phyloP scores from a whole-genome alignment of 345 rosid species.

The Cardamine occulta region DNA sequence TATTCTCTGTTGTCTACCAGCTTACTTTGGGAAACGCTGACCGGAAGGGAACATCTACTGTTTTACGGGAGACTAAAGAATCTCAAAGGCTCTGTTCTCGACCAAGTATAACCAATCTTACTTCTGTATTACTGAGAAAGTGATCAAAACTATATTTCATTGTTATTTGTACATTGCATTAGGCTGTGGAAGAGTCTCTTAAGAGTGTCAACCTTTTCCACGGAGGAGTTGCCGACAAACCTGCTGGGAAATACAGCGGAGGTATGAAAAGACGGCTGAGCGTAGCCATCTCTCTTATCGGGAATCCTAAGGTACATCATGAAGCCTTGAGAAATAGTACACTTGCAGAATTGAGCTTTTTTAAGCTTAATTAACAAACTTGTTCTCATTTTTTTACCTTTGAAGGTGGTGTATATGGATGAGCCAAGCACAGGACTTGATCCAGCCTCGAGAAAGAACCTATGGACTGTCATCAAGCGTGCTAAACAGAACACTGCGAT shows the following conservation, averaged over 20 bases:
- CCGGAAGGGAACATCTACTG: conserved; percentile 90
- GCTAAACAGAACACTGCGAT: conserved; percentile 84
- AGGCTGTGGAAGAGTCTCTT: conserved; percentile 98
- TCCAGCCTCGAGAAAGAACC: conserved; percentile 89
- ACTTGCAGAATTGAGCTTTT: neutral
- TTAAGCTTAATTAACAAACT: neutral
- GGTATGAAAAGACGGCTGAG: conserved; percentile 99
- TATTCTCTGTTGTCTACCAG: conserved; percentile 47
- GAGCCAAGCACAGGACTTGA: conserved; percentile 99
- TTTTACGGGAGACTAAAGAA: conserved; percentile 97
- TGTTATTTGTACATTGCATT: conserved; percentile 12
- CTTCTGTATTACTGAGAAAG: conserved; percentile 4
- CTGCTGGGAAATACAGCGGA: conserved; percentile 92
- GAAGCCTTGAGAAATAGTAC: neutral
- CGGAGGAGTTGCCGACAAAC: conserved; percentile 87
- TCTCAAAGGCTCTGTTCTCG: conserved; percentile 74
- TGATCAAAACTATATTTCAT: neutral
- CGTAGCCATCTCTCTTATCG: conserved; percentile 94
- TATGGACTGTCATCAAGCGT: conserved; percentile 86
- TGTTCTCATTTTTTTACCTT: neutral
- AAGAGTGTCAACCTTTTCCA: conserved; percentile 69
- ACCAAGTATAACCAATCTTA: conserved; percentile 50
- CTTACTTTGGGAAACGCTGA: conserved; percentile 90
- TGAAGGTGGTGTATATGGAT: conserved; percentile 97
- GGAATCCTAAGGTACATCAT: conserved; percentile 76